Base-by-base conservation (phyloP, 2,329 filamentous ascomycete genomes). In the Penicillium palitans region DNA sequence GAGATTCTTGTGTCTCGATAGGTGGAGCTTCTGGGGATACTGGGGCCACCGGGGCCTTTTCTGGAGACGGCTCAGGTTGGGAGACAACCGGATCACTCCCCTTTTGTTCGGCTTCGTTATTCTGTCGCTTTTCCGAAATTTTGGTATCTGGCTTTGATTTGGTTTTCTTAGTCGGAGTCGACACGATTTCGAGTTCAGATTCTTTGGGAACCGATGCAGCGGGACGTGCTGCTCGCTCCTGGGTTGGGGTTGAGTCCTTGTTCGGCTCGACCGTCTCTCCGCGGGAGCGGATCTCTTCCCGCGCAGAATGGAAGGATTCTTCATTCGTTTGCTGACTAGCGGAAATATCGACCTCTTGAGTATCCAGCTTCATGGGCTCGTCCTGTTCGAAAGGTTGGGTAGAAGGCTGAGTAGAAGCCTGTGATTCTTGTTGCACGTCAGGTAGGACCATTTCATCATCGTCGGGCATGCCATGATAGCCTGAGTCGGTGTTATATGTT, bases 281-380 rank as follows among this genome's bases (percentile, higher is more conserved):
- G 24, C 74, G 70, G 47, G 72, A 59, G 47, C 68, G 65, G 33
- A 72, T 63, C 49, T 77, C 67, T 61, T 79, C 76, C 52, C 70
- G 72, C 10, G 79, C 79, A 9, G 79, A 81, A 57, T 80, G 78
- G 62, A 81, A 81, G 1, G 78, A 80, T 25, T 72, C 74, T 47
- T 78, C 77, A 10, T 76, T 76, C 10, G 74, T 77, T 52, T 77
- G 74, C 48, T 74, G 68, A 41, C 70, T 70, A 37, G 68, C 58
- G 2, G 70, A 72, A 7, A 65, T 58, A 33, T 70, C 69, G 15
- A 62, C 61, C 17, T 61, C 61, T 40, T 63, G 61, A 21, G 61
- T 58, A 29, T 61, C 60, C 6, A 55, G 47, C 41, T 29, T 56
- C 21, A 44, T 59, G 7, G 66, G 63, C 29, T 70, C 69, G 25